phyloP scores from a whole-genome alignment of 2,329 filamentous ascomycete species.

The Sphaceloma murrayae region DNA sequence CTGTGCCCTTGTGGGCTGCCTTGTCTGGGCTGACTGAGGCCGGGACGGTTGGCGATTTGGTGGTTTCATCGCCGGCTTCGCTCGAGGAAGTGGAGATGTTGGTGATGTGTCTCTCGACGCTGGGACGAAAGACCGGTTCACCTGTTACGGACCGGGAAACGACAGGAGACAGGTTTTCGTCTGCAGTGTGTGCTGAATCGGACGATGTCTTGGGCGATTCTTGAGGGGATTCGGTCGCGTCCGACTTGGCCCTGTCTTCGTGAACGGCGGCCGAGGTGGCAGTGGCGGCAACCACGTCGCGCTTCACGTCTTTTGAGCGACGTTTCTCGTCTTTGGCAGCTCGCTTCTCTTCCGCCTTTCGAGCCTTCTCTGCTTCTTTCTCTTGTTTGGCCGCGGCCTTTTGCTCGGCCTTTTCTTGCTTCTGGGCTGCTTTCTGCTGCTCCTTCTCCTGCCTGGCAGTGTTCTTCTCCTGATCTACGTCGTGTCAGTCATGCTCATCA shows the following conservation, averaged over 20 bases:
- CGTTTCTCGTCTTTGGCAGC: conserved; percentile 44
- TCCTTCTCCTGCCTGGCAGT: conserved; percentile 40
- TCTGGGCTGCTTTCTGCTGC: conserved; percentile 37
- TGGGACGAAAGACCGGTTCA: conserved; percentile 17
- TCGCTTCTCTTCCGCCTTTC: conserved; percentile 46
- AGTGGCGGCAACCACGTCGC: conserved; percentile 20
- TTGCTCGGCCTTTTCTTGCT: conserved; percentile 41
- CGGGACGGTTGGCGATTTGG: conserved; percentile 17
- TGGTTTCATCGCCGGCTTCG: conserved; percentile 16
- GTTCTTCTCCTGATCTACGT: conserved; percentile 47
- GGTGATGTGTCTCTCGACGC: conserved; percentile 28
- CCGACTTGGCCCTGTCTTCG: not conserved
- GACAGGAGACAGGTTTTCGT: conserved; percentile 1
- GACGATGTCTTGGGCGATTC: not conserved
- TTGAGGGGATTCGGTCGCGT: conserved; percentile 7
- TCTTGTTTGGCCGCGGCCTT: conserved; percentile 32
- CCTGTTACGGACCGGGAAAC: conserved; percentile 1
- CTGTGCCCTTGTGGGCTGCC: conserved; percentile 19
- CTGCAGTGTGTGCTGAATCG: not conserved
- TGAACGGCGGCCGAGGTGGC: conserved; percentile 18
- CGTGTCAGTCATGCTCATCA: conserved; percentile 13
- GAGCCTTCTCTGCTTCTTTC: conserved; percentile 38
- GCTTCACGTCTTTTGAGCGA: conserved; percentile 35
- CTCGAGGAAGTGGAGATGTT: conserved; percentile 24
- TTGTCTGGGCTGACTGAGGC: conserved; percentile 15